Evolutionary conservation across 768 basidiomycete species (phyloP).

Genomic region (Mrakia blollopis): DNA sequence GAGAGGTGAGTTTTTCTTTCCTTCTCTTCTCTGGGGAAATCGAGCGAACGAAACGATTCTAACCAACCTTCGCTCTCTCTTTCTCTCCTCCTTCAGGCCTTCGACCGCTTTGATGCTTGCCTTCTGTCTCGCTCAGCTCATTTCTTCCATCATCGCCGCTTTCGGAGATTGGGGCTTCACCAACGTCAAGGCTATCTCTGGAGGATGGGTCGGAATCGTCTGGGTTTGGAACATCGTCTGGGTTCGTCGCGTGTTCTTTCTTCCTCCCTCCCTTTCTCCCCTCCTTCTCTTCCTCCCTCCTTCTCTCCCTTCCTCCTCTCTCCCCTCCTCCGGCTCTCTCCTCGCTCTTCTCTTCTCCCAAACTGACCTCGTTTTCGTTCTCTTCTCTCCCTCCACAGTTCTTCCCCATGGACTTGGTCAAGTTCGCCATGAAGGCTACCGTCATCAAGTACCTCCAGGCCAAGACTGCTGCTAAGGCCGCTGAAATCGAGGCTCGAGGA

Average conservation of each 20-base stretch:
- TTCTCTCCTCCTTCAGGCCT: slow-evolving; percentile 46
- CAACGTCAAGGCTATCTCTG: slow-evolving; percentile 68
- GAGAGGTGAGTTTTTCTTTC: slow-evolving; percentile 51
- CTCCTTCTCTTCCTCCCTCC: not conserved
- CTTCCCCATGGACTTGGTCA: slow-evolving; percentile 89
- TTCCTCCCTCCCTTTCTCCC: not conserved
- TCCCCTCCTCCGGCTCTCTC: not conserved
- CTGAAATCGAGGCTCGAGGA: slow-evolving; percentile 41
- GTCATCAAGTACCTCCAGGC: slow-evolving; percentile 76
- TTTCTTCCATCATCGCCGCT: slow-evolving; percentile 91
- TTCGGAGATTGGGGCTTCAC: slow-evolving; percentile 96
- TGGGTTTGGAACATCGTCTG: slow-evolving; percentile 78
- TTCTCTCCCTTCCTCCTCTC: slow-evolving; percentile 4
- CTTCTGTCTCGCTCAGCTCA: slow-evolving; percentile 87
- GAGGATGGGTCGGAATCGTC: slow-evolving; percentile 93
- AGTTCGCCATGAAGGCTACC: slow-evolving; percentile 93
- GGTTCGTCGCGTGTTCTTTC: too few species aligned
- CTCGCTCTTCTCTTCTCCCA: not conserved
- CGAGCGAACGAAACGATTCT: not conserved
- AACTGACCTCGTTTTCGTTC: slow-evolving; percentile 15
- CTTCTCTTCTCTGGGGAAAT: not conserved
- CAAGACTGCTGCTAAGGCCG: slow-evolving; percentile 46
- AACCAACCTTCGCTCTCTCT: not conserved
- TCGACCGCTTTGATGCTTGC: slow-evolving; percentile 82
- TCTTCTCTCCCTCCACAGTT: slow-evolving; percentile 71